Conservation (phyloP, 192 early-diverging fungal species). For the Jimgerdemannia flammicorona region DNA sequence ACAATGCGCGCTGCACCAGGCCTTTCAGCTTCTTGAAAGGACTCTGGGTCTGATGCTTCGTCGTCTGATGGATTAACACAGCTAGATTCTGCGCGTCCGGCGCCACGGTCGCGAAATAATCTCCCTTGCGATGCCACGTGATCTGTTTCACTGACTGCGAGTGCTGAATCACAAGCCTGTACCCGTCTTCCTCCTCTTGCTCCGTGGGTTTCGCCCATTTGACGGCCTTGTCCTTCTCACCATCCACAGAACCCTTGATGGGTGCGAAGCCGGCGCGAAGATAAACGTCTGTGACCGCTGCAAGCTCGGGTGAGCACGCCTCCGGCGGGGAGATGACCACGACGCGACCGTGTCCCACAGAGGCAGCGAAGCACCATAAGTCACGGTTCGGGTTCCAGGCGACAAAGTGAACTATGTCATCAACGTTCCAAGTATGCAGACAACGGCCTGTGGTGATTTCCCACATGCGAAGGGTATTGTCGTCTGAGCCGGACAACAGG, state of each 20-base stretch:
- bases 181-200: constrained; percentile 43
- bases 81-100: constrained; percentile 70
- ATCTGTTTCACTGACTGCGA: constrained; percentile 70
- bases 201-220: constrained; percentile 52
- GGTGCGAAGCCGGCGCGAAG: constrained; percentile 39
- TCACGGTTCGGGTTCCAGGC: constrained; percentile 89
- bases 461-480: constrained; percentile 85
- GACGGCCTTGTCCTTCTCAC: constrained; percentile 12
- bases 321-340: constrained; percentile 46
- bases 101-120: constrained; percentile 88
- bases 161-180: constrained; percentile 46
- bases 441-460: constrained; percentile 89
- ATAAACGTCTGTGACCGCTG: constrained; percentile 37
- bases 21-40: constrained; percentile 93
- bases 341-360: constrained; percentile 56
- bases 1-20: constrained; percentile 79
- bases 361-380: constrained; percentile 73
- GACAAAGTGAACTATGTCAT: constrained; percentile 65
- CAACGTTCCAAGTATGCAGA: constrained; percentile 71
- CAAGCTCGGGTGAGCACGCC: constrained; percentile 39
- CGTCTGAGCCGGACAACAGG: constrained; percentile 88
- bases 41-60: constrained; percentile 81
- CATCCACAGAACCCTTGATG: constrained; percentile 12
- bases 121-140: constrained; percentile 94
- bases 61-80: constrained; percentile 92